Base-by-base conservation (phyloP, 2,329 filamentous ascomycete genomes). In the Alternaria arbusti region DNA sequence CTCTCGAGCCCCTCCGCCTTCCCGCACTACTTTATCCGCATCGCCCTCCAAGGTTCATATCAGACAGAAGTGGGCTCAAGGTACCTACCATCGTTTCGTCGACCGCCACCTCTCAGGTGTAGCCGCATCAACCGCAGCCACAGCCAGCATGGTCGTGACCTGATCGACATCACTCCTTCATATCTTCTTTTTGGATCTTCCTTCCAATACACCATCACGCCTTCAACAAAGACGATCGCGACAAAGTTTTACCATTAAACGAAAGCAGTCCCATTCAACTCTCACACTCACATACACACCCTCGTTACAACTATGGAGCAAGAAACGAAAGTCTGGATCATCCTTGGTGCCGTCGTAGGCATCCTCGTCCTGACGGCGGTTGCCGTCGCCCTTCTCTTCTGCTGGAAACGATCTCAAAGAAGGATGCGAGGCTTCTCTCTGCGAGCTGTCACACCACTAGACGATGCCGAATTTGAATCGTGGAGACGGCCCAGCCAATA, bases 391-490 rank as follows among this genome's bases (percentile, higher is more conserved):
- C 55, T 72, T 25, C 72, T 79, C 45, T 78, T 76, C 49, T 74
- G 72, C 61, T 74, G 73, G 70, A 75, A 74, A 64, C 74, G 78
- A 40, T 74, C 73, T 26, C 74, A 76, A 69, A 77, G 68, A 69
- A 70, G 68, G 68, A 68, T 76, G 44, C 73, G 76, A 64, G 71
- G 74, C 23, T 80, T 81, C 67, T 74, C 77, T 15, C 66, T 78
- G 52, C 76, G 79, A 64, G 74, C 78, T 22, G 77, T 79, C 30
- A 81, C 79, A 40, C 79, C 79, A 56, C 66, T 81, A 47, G 78
- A 80, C 67, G 78, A 81, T 47, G 78, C 78, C 59, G 78, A 79
- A 66, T 80, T 81, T 56, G 78, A 81, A 69, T 80, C 78, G 50
- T 81, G 79, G 79, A 71, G 79, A 52, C 66, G 78, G 43, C 79